Conservation (phyloP, 2,329 filamentous ascomycete genomes). For the Onygenales sp. region DNA sequence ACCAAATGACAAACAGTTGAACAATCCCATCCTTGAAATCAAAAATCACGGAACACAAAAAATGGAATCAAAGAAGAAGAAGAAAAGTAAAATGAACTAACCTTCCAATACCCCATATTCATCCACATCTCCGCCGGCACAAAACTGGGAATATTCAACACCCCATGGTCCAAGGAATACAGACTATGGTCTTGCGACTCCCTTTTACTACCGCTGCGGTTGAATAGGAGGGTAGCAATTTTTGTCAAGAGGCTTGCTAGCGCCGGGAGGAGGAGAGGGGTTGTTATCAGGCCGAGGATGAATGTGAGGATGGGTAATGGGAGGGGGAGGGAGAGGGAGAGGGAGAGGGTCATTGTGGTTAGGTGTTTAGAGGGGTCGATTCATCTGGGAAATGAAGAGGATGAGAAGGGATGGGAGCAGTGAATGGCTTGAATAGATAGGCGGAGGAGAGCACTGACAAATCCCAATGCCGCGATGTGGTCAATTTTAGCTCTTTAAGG, state of each 20-base stretch:
- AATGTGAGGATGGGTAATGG: background rate
- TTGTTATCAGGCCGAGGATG: background rate
- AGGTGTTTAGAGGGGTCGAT: too few species aligned
- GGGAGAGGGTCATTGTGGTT: background rate
- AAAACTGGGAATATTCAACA: slow-evolving; percentile 40
- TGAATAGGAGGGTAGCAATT: background rate
- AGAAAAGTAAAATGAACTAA: slow-evolving; percentile 9
- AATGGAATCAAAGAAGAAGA: background rate
- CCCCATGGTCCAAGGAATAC: slow-evolving; percentile 48
- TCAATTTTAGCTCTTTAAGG: too few species aligned
- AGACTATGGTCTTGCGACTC: slow-evolving; percentile 5
- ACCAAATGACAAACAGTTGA: too few species aligned
- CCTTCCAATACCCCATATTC: slow-evolving; percentile 54
- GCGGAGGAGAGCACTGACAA: too few species aligned
- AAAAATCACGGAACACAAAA: background rate
- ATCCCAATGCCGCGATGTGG: too few species aligned
- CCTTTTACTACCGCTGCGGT: background rate
- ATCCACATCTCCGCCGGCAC: slow-evolving; percentile 50
- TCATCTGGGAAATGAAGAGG: too few species aligned
- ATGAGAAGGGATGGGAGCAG: too few species aligned
- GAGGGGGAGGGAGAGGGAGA: background rate
- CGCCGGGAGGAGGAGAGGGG: background rate
- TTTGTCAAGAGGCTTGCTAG: background rate
- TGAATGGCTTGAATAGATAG: too few species aligned
- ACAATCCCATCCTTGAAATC: background rate